phyloP scores from a whole-genome alignment of 106 monocot genomes.

The Vanilla planifolia region DNA sequence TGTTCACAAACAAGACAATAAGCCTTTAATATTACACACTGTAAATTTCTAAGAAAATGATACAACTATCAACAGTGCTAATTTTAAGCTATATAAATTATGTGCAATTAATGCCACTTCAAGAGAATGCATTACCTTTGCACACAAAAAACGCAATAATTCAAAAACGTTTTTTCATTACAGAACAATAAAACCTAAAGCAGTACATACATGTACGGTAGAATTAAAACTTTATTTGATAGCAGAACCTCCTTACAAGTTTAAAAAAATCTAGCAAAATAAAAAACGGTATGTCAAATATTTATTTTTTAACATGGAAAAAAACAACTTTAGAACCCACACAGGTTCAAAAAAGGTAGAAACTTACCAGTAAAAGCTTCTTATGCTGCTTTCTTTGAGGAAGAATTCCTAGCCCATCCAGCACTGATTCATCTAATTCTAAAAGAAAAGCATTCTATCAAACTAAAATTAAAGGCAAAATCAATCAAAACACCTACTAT shows the following conservation, averaged over 20 bases:
- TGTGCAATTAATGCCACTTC: too few relatives aligned
- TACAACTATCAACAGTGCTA: too few relatives aligned
- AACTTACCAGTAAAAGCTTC: slow-evolving; percentile 78
- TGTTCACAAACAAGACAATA: too few relatives aligned
- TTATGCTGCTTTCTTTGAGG: slow-evolving; percentile 99
- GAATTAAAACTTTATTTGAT: neutral
- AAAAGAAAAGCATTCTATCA: slow-evolving; percentile 6
- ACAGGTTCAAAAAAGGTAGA: slow-evolving; percentile 1
- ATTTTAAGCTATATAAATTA: too few relatives aligned
- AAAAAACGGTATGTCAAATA: neutral
- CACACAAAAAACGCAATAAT: too few relatives aligned
- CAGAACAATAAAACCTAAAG: too few relatives aligned
- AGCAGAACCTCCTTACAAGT: neutral
- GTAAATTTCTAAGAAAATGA: too few relatives aligned
- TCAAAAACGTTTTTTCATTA: too few relatives aligned
- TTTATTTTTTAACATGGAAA: neutral
- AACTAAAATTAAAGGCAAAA: neutral
- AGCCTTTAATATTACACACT: too few relatives aligned
- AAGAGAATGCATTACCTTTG: too few relatives aligned
- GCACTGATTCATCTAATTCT: slow-evolving; percentile 98
- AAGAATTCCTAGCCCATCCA: slow-evolving; percentile 98
- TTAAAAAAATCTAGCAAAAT: neutral
- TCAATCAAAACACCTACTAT: neutral
- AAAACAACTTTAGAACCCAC: neutral
- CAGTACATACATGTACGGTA: neutral